Percentiles rank a stretch among this genome's conserved stretches.
Evolutionary conservation across 2,329 filamentous ascomycete species (phyloP).

Genomic region (Fusarium brachygibbosum): DNA sequence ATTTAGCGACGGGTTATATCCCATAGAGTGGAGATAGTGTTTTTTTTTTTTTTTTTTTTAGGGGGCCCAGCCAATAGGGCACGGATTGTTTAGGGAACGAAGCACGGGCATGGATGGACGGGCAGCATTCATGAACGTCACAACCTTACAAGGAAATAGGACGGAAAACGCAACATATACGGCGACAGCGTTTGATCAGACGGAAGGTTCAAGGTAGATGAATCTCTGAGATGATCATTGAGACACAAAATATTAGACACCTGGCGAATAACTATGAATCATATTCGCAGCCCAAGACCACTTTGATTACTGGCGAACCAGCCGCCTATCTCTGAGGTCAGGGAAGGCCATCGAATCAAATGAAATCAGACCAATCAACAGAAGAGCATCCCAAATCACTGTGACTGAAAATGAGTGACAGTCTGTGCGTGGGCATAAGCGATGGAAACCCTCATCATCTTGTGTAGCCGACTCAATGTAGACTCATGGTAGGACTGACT

Average conservation of each 20-base stretch:
- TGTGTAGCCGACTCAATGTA: background rate
- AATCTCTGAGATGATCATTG: conserved; percentile 17
- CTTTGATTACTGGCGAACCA: conserved; percentile 33
- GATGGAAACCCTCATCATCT: background rate
- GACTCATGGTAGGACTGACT: background rate
- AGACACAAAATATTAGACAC: conserved; percentile 32
- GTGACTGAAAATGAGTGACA: conserved; percentile 10
- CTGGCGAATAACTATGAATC: conserved; percentile 22
- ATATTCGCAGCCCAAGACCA: conserved; percentile 16
- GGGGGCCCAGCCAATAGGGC: conserved; percentile 21
- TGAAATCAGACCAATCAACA: conserved; percentile 11
- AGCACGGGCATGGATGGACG: conserved; percentile 9
- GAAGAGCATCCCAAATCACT: conserved; percentile 8
- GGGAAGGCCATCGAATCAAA: conserved; percentile 3
- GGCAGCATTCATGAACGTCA: conserved; percentile 28
- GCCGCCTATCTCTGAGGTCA: conserved; percentile 24
- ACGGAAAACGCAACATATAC: conserved; percentile 36
- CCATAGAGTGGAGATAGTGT: conserved; percentile 21
- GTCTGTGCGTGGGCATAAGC: conserved; percentile 22
- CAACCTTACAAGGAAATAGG: conserved; percentile 13
- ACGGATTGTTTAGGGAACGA: conserved; percentile 19
- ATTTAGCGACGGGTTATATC: conserved; percentile 41
- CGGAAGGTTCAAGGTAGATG: conserved; percentile 6
- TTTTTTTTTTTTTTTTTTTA: conserved; percentile 1
- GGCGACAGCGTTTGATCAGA: conserved; percentile 36